Conservation (phyloP, 768 basidiomycete genomes). For the Pleurotus tuber-regium region DNA sequence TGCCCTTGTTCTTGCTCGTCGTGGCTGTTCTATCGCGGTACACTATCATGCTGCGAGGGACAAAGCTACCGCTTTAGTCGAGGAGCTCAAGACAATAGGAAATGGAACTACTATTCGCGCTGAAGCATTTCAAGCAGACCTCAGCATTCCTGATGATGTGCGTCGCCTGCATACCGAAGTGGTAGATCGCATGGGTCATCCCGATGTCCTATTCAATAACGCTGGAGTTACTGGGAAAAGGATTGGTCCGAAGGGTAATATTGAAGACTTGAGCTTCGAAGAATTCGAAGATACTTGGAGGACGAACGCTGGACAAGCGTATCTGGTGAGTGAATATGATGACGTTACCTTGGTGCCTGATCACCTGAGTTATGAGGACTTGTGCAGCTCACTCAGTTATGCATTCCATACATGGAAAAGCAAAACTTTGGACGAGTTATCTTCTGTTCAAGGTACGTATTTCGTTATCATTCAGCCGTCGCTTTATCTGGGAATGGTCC, state of each 20-base stretch:
- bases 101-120: constrained; percentile 30
- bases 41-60: constrained; percentile 42
- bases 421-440: constrained; percentile 49
- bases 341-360: neutral
- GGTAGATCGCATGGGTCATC: constrained; percentile 41
- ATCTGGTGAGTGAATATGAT: constrained; percentile 31
- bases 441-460: constrained; percentile 46
- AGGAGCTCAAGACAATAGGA: constrained; percentile 27
- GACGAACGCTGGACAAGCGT: constrained; percentile 44
- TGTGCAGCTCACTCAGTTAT: constrained; percentile 47
- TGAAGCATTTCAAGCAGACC: constrained; percentile 45
- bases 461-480: neutral
- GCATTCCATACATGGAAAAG: constrained; percentile 47
- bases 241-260: constrained; percentile 44
- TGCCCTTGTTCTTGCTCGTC: constrained; percentile 40
- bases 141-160: constrained; percentile 43
- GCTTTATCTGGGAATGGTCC: no score
- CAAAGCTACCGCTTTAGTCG: constrained; percentile 38
- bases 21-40: constrained; percentile 47
- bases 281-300: constrained; percentile 47
- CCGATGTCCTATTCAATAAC: constrained; percentile 53
- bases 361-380: neutral
- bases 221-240: constrained; percentile 39
- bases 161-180: constrained; percentile 41
- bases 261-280: constrained; percentile 41